Evolutionary conservation across 176 grass and related monocot genomes (phyloP).

Genomic region (Ensete ventricosum): DNA sequence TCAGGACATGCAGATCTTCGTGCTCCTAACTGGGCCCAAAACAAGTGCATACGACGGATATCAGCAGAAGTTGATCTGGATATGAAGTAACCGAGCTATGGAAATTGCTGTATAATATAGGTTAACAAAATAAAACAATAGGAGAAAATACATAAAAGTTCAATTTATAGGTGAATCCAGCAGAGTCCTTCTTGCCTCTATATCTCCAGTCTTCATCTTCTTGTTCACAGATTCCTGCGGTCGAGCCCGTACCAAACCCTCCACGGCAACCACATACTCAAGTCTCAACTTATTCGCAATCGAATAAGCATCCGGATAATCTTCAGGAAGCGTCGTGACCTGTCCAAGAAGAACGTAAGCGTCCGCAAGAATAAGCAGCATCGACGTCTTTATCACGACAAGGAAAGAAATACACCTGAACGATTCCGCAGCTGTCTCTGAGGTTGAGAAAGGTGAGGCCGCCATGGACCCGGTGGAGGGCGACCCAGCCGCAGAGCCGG

Average conservation of each 20-base stretch:
- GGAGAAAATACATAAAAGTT: not conserved
- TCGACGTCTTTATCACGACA: not conserved
- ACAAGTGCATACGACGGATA: not conserved
- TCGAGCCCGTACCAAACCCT: conserved; percentile 49
- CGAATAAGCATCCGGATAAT: conserved; percentile 58
- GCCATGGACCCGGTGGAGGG: conserved; percentile 62
- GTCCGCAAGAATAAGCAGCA: not conserved
- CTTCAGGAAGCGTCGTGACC: conserved; percentile 66
- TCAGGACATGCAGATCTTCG: not conserved
- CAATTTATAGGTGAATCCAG: not conserved
- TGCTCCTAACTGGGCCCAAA: not conserved
- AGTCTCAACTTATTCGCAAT: conserved; percentile 69
- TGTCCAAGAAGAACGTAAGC: conserved; percentile 14
- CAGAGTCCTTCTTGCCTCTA: conserved; percentile 48
- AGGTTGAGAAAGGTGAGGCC: conserved; percentile 85
- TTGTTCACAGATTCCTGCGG: conserved; percentile 63
- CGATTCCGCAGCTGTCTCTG: conserved; percentile 60
- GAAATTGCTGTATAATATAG: too few relatives aligned
- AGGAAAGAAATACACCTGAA: conserved; percentile 36
- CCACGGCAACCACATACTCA: conserved; percentile 77
- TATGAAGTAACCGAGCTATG: too few relatives aligned
- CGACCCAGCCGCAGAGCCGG: conserved; percentile 87
- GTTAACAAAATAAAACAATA: not conserved
- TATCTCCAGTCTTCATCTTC: conserved; percentile 85
- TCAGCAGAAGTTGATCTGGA: not conserved